Evolutionary conservation across 306 rosid genomes (phyloP).

Genomic region (Echinosophora koreensis): DNA sequence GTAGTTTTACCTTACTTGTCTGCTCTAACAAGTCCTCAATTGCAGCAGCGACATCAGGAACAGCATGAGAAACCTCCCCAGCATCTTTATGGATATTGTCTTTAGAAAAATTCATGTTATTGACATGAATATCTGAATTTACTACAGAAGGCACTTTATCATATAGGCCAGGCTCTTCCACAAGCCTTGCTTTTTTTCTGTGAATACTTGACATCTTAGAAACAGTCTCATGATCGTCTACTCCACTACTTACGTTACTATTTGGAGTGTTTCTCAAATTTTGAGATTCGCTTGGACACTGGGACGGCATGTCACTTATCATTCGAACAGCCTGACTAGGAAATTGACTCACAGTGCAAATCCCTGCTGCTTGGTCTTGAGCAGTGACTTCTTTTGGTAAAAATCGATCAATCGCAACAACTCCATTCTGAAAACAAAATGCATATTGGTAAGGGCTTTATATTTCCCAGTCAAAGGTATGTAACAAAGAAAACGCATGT

Average conservation of each 20-base stretch:
- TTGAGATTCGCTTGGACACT: constrained; percentile 62
- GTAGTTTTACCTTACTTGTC: constrained; percentile 82
- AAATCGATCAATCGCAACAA: constrained; percentile 72
- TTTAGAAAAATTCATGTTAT: constrained; percentile 51
- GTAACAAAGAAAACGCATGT: constrained; percentile 29
- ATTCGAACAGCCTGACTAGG: constrained; percentile 74
- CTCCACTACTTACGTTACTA: constrained; percentile 45
- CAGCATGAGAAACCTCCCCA: constrained; percentile 54
- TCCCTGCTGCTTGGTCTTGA: constrained; percentile 84
- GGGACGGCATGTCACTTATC: constrained; percentile 65
- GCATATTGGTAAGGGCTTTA: constrained; percentile 15
- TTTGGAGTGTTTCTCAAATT: constrained; percentile 50
- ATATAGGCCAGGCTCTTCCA: constrained; percentile 59
- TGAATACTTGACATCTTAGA: constrained; percentile 48
- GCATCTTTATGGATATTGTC: constrained; percentile 53
- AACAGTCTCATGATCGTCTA: constrained; percentile 50
- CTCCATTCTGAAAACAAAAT: constrained; percentile 63
- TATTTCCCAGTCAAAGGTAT: constrained; percentile 18
- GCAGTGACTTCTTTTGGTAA: constrained; percentile 78
- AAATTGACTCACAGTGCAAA: constrained; percentile 81
- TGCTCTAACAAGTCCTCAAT: constrained; percentile 95
- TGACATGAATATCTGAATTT: constrained; percentile 48
- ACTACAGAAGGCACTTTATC: constrained; percentile 50
- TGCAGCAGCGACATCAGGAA: constrained; percentile 97
- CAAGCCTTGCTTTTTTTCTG: constrained; percentile 79